Base-by-base conservation (phyloP, 1,284 basidiomycete species). In the Agroathelia rolfsii region DNA sequence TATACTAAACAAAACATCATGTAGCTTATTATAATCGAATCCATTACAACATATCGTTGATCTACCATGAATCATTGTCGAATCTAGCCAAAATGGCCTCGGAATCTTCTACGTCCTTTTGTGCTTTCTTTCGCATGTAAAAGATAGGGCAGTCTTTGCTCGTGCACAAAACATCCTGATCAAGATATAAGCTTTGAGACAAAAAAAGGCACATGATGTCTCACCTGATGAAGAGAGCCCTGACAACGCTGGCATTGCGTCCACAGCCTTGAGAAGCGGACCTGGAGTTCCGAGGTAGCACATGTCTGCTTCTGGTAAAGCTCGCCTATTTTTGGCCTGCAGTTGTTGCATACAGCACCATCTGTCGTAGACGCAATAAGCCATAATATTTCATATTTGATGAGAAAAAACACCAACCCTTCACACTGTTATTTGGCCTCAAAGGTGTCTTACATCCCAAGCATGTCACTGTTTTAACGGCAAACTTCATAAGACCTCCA, bases 61-160 rank as follows among this genome's bases (percentile, higher is more conserved):
- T 34, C 22, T 34, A 82, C 78, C 78, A 82, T 16, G 64, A 46
- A 46, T 86, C 80, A 5, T 58, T 56, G 40, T 85, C 79, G 52
- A 96, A 96, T 8, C 93, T 72, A 41, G 88, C 85, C 25, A 96
- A 56, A 24, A 83, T 68, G 2, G 66, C 52, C 37, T 74, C 77
- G 1, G 82, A 72, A 44, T 93, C 86, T 41, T 87, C 87, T 0
- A 93, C 92, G 47, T 96, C 90, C 53, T 95, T 95, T 54, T 96
- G 93, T 5, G 92, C 78, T 48, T 94, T 94, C 56, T 94, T 95
- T 24, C 94, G 66, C 76, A 94, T 90, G 55, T 97, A 97, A 58
- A 93, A 97, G 42, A 97, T 97, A 0, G 94, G 94, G 46, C 94
- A 98, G 57, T 98, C 94, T 50, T 88, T 93, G 51, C 88, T 94